Evolutionary conservation across 2,329 filamentous ascomycete species (phyloP).

Genomic region (Phyllosticta ampelicida): DNA sequence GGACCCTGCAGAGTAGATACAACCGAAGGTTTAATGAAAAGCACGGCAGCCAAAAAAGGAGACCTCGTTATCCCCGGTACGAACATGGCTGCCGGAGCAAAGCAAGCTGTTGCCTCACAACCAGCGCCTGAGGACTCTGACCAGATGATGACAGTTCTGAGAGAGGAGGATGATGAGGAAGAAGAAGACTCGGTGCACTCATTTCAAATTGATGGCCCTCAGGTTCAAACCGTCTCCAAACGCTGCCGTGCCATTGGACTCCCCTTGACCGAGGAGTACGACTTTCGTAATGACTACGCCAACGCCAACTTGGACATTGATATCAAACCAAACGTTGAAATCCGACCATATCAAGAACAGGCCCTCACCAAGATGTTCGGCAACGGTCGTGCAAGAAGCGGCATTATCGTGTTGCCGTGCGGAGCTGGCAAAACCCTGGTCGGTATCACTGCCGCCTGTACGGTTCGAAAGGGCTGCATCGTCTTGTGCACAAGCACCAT

Average conservation of each 20-base stretch:
- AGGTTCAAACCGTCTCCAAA: slow-evolving; percentile 79
- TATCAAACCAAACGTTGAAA: slow-evolving; percentile 76
- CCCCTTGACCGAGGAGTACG: slow-evolving; percentile 91
- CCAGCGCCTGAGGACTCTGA: slow-evolving; percentile 26
- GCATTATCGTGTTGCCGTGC: slow-evolving; percentile 93
- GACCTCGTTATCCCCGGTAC: slow-evolving; percentile 89
- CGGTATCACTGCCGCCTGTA: slow-evolving; percentile 96
- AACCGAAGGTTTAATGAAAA: slow-evolving; percentile 61
- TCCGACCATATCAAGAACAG: slow-evolving; percentile 92
- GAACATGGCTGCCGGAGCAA: slow-evolving; percentile 79
- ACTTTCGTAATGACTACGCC: slow-evolving; percentile 81
- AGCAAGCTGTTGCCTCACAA: slow-evolving; percentile 51
- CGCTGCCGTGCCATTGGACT: slow-evolving; percentile 78
- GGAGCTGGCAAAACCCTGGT: slow-evolving; percentile 95
- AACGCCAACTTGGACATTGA: slow-evolving; percentile 94
- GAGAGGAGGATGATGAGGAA: slow-evolving; percentile 75
- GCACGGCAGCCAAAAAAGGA: slow-evolving; percentile 74
- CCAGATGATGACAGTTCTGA: slow-evolving; percentile 56
- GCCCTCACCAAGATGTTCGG: slow-evolving; percentile 99
- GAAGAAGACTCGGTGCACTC: slow-evolving; percentile 81
- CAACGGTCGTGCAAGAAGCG: slow-evolving; percentile 92
- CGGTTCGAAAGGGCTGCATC: slow-evolving; percentile 92
- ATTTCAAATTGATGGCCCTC: slow-evolving; percentile 76
- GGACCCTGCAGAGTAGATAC: slow-evolving; percentile 67
- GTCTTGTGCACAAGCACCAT: slow-evolving; percentile 95